Base-by-base conservation (phyloP, 2,329 filamentous ascomycete genomes). In the Phyllosticta paracitricarpa region DNA sequence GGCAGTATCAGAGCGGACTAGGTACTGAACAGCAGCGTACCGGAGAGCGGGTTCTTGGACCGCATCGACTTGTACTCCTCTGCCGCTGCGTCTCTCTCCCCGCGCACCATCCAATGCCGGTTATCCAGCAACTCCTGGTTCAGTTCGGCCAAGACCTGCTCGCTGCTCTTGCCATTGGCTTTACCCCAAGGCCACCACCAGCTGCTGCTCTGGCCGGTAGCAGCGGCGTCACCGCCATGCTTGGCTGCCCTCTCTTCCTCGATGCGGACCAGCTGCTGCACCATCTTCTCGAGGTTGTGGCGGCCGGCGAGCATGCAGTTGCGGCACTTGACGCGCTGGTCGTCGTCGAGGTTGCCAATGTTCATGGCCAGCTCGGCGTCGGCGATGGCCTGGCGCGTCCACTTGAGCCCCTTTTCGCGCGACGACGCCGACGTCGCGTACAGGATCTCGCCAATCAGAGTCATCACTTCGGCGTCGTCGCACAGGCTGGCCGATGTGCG, bases 381-480 rank as follows among this genome's bases (percentile, higher is more conserved):
- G 66, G 92, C 88, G 33, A 96, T 90, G 26, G 88, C 91, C 64
- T 96, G 90, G 61, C 91, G 84, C 0, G 93, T 96, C 93, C 93
- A 97, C 5, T 86, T 85, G 1, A 97, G 79, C 0, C 91, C 93
- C 63, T 88, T 86, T 56, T 89, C 85, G 60, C 63, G 59, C 58
- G 72, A 73, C 3, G 70, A 63, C 3, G 78, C 76, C n/a, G 82
- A 81, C 4, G 82, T 83, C 0, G 89, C 84, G 73, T 89, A 97
- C 33, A 97, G 81, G 58, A 97, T 96, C 76, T 97, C 93, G 62
- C 93, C 93, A 64, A 97, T 93, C 73, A 96, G 94, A 25, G 91
- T 82, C 79, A 91, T 91, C 14, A 97, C 76, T 0, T 85, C 90
- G 2, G 91, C 91, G 73, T 97, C 92, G 66, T 94, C 88, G 73